These are phyloP conservation scores for Pseudogymnoascus sp. DNA, from an alignment of 2,329 filamentous ascomycete genomes.

Conservation along the genomic window DNA sequence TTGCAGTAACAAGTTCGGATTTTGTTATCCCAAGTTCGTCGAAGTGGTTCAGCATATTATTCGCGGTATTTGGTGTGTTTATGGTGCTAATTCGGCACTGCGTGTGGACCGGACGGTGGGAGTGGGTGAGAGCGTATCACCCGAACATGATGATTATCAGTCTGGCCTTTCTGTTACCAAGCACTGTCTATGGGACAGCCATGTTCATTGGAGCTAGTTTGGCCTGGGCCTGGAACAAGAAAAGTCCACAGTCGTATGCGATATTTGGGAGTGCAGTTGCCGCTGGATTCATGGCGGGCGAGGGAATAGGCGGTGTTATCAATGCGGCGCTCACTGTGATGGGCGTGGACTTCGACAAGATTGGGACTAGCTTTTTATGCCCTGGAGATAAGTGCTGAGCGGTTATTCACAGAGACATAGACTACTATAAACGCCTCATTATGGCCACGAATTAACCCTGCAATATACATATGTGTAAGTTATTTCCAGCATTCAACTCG, in stretches of 20 bases:
- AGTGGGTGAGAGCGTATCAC: not conserved
- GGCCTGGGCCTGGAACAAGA: constrained; percentile 15
- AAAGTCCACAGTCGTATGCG: constrained; percentile 13
- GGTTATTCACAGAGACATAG: not conserved
- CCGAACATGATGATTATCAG: constrained; percentile 18
- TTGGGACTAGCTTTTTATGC: constrained; percentile 4
- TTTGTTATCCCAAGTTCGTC: constrained; percentile 16
- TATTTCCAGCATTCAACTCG: not conserved
- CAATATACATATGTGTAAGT: not conserved
- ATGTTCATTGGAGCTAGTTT: constrained; percentile 18
- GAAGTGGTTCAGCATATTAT: constrained; percentile 6
- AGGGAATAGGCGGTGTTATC: constrained; percentile 19
- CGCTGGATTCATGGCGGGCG: constrained; percentile 18
- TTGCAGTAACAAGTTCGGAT: constrained; percentile 16
- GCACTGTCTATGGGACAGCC: constrained; percentile 18
- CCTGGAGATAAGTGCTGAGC: not conserved
- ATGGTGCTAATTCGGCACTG: not conserved
- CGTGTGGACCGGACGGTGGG: not conserved
- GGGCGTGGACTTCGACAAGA: constrained; percentile 1
- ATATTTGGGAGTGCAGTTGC: constrained; percentile 18
- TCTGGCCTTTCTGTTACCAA: constrained; percentile 17
- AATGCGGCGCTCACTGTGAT: constrained; percentile 16
- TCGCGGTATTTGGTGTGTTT: not conserved
- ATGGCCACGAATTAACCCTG: not conserved
- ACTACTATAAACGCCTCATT: not conserved